Percentiles rank a stretch among this genome's conserved stretches.
These are phyloP conservation scores for Xylariaceae sp. DNA, from an alignment of 2,329 filamentous ascomycete genomes.

Conservation along the genomic window DNA sequence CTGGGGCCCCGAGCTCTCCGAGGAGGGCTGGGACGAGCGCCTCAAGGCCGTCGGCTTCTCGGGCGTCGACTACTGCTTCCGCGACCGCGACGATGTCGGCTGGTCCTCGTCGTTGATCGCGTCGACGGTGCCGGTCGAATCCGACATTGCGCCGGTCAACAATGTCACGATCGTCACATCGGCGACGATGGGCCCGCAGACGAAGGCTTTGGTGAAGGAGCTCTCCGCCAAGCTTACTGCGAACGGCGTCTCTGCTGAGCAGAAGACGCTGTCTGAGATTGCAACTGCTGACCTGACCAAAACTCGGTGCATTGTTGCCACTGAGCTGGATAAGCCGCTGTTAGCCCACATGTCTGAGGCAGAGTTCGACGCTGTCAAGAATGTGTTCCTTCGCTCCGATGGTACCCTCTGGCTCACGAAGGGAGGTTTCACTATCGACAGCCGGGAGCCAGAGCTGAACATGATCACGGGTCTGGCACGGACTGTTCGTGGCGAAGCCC, in stretches of 20 bases:
- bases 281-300: slow-evolving; percentile 13
- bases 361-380: slow-evolving; percentile 18
- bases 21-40: slow-evolving; percentile 20
- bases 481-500: slow-evolving; percentile 37
- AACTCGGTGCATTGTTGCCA: slow-evolving; percentile 19
- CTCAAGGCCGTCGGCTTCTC: slow-evolving; percentile 19
- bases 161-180: slow-evolving; percentile 18
- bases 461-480: slow-evolving; percentile 38
- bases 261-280: slow-evolving; percentile 14
- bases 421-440: slow-evolving; percentile 18
- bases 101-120: slow-evolving; percentile 21
- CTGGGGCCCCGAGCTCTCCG: slow-evolving; percentile 19
- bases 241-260: slow-evolving; percentile 13
- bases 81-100: slow-evolving; percentile 19
- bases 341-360: slow-evolving; percentile 14
- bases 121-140: slow-evolving; percentile 16
- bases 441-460: slow-evolving; percentile 25
- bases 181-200: slow-evolving; percentile 9
- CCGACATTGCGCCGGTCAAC: slow-evolving; percentile 12
- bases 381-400: slow-evolving; percentile 18
- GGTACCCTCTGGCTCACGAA: slow-evolving; percentile 20
- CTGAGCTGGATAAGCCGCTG: slow-evolving; percentile 21
- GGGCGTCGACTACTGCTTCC: slow-evolving; percentile 20
- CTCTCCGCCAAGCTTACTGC: slow-evolving; percentile 15
- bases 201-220: slow-evolving; percentile 12